Conservation (phyloP, 2,329 filamentous ascomycete genomes). For the Calonectria crousiana region DNA sequence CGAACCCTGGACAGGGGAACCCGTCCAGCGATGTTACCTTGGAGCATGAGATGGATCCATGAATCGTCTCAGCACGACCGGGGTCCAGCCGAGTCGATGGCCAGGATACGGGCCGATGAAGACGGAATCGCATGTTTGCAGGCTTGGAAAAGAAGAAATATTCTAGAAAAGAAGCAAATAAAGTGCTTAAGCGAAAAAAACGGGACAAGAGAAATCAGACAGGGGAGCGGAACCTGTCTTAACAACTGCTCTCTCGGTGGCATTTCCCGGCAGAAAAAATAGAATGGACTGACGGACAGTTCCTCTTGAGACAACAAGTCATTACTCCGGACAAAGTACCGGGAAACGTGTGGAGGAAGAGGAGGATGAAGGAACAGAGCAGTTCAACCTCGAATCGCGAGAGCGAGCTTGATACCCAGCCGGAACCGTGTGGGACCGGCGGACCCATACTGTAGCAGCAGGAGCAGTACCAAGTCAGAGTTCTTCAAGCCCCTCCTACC, state of each 20-base stretch:
- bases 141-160: slow-evolving; percentile 30
- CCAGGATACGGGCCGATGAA: slow-evolving; percentile 30
- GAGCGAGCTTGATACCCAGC: not conserved
- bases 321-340: not conserved
- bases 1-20: slow-evolving; percentile 28
- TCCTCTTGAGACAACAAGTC: not conserved
- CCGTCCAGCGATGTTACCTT: slow-evolving; percentile 33
- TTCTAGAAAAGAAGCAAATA: slow-evolving; percentile 23
- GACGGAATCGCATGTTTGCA: slow-evolving; percentile 30
- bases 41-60: slow-evolving; percentile 24
- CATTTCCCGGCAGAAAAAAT: not conserved
- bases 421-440: slow-evolving; percentile 4
- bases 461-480: not conserved
- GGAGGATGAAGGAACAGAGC: not conserved
- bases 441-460: slow-evolving; percentile 15
- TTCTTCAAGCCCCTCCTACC: not conserved
- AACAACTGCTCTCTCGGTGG: not conserved
- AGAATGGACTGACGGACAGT: not conserved
- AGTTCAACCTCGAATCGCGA: not conserved
- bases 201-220: not conserved
- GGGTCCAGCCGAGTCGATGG: slow-evolving; percentile 20
- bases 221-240: not conserved
- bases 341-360: slow-evolving; percentile 5
- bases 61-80: slow-evolving; percentile 35
- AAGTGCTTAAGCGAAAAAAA: slow-evolving; percentile 1